phyloP scores from a whole-genome alignment of 208 protist genomes.

The Leishmania guyanensis region DNA sequence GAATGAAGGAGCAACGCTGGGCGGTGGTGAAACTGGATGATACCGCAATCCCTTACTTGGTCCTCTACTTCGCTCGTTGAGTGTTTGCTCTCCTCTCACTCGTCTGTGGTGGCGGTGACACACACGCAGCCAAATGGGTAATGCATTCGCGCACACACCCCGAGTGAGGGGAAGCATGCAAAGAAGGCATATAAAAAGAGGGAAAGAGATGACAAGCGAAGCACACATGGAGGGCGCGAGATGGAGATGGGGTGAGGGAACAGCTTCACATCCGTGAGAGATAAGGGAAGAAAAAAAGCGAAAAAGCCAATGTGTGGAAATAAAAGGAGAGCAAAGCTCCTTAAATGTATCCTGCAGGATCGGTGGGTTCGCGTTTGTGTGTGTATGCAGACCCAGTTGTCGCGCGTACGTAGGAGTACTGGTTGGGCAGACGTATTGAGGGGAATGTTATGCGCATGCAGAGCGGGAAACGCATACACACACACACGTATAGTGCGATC shows the following conservation, averaged over 20 bases:
- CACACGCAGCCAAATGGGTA: not conserved
- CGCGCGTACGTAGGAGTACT: not conserved
- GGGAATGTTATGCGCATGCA: not conserved
- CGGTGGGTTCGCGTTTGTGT: conserved; percentile 6
- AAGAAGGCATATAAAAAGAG: not conserved
- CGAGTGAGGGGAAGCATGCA: not conserved
- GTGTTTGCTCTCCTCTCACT: conserved; percentile 3
- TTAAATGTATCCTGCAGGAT: not conserved
- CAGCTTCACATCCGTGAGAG: conserved; percentile 42
- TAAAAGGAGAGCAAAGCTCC: not conserved
- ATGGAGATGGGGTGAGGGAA: conserved; percentile 4
- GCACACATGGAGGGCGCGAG: not conserved
- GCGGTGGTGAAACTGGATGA: not conserved
- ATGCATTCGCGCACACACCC: not conserved
- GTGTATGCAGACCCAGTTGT: not conserved
- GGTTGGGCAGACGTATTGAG: not conserved
- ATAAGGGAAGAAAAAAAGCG: not conserved
- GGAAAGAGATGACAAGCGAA: not conserved
- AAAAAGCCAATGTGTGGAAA: not conserved
- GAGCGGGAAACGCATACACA: not conserved
- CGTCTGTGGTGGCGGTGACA: not conserved
- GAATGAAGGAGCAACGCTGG: not conserved
- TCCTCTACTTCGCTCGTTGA: not conserved
- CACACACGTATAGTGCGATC: not conserved
- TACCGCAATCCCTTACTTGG: not conserved